Evolutionary conservation across 257 asterid species (phyloP), one percentile per base, ranked within the genome.

Genomic region (Linaria vulgaris): DNA sequence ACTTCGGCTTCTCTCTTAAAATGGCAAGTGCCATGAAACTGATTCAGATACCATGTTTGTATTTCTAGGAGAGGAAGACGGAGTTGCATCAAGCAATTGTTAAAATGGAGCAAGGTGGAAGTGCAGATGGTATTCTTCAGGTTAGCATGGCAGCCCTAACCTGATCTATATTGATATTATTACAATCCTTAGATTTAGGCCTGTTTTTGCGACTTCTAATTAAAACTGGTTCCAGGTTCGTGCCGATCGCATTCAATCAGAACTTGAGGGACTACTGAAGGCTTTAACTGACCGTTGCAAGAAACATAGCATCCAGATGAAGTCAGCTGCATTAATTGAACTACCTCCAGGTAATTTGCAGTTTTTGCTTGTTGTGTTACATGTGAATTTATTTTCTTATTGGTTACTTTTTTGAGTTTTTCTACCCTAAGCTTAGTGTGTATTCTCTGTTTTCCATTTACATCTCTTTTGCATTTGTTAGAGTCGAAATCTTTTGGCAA

Each of bases 81-180:
- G 99, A 94, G 76, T 80, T 94, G 74, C 92, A 94, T 19, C 97
- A 90, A 61, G 99, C 99, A 65, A 79, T 94, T 63, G 72, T 53
- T 61, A 90, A 82, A 88, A 86, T 94, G 88, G 99, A 94, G 76
- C 99, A 94, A 79, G 99, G 99, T 71, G 99, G 99, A 73, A 94
- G 99, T 78, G 91, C 91, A 57, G 99, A 94, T 77, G 99, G 99
- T 72, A 85, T 94, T 79, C 99, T 94, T 79, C 97, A 94, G 97
- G 99, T 94, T 63, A 77, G 59, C 34, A 50, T 55, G 55, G 56
- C 66, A 21, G 44, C 48, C 54, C 45, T 61, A 59, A 41, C 51
- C n/a, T 53, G 66, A 66, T 49, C 31, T 20, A 43, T 60, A 37
- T 19, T 50, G 59, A 58, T 53, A 57, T 64, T n/a, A 37, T 57